Evolutionary conservation across 31 red algal genomes (phyloP), one percentile per base, ranked within the genome.

Genomic region (Asparagopsis taxiformis): DNA sequence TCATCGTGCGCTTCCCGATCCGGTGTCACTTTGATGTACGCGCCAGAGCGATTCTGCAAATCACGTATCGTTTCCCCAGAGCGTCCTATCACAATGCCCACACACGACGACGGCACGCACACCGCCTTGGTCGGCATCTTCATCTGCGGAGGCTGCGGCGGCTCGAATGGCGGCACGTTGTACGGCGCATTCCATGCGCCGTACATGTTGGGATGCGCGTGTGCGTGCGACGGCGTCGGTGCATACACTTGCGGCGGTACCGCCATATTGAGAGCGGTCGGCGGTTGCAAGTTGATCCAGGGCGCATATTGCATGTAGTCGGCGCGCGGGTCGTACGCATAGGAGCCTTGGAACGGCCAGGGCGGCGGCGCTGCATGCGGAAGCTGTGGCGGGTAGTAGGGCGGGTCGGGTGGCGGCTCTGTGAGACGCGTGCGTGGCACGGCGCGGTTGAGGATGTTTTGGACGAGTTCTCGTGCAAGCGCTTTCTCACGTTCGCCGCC

Each of bases 61-160:
- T 79, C 75, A 10, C 64, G 29, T 24, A 93, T 93, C 1, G 90
- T 87, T 31, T 88, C 82, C 11, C 90, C 90, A 29, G 60, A 68
- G 11, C 74, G 71, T 21, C 90, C 90, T 41, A 93, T 93, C 2
- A 93, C 59, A 32, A 88, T 75, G 9, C 90, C 90, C 19, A 93
- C 84, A 51, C 65, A 75, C 9, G 50, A 57, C 0, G 72, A 62
- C 31, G 90, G 90, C 7, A 93, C 82, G 32, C 38, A 41, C 33
- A 93, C 70, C 2, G 65, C 55, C 65, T 87, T 79, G 29, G 59
- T 71, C 8, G 33, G 60, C 10, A 48, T 10, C 31, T 68, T 52
- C 48, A 43, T 16, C 31, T 55, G 50, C 37, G 0, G 57, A 9
- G 24, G 53, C 52, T 31, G 21, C 51, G 70, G 28, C 8, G 59